Conservation (phyloP, 176 grass and related monocot genomes). For the Canna indica region DNA sequence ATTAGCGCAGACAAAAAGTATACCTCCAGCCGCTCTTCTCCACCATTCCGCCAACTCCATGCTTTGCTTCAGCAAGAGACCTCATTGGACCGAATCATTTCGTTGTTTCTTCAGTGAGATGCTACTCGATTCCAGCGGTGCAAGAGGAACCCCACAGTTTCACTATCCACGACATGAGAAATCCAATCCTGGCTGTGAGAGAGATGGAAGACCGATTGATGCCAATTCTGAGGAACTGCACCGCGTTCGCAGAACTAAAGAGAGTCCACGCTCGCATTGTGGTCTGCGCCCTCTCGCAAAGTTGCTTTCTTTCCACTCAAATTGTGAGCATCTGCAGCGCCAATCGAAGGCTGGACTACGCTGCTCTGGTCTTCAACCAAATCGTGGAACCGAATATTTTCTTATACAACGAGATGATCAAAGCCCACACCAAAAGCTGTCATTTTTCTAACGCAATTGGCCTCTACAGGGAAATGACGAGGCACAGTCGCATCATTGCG, state of each 20-base stretch:
- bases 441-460: constrained; percentile 30
- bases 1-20: too few species aligned
- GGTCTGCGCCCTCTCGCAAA: constrained; percentile 30
- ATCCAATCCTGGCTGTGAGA: constrained; percentile 4
- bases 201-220: constrained; percentile 39
- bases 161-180: constrained; percentile 13
- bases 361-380: constrained; percentile 33
- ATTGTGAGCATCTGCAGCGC: constrained; percentile 47
- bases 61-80: too few species aligned
- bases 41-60: too few species aligned
- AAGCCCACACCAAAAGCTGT: constrained; percentile 45
- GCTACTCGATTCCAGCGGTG: background rate
- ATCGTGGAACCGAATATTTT: constrained; percentile 36
- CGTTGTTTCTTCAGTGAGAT: background rate
- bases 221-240: constrained; percentile 30
- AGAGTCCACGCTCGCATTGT: constrained; percentile 33
- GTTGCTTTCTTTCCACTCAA: constrained; percentile 50
- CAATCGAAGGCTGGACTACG: constrained; percentile 35
- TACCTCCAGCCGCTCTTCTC: too few species aligned
- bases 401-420: constrained; percentile 56
- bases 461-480: constrained; percentile 38
- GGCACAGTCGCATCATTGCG: constrained; percentile 23
- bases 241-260: constrained; percentile 30
- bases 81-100: too few species aligned
- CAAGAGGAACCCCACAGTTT: background rate